Evolutionary conservation across 2,329 filamentous ascomycete species (phyloP).

Genomic region (Fusarium sp.): DNA sequence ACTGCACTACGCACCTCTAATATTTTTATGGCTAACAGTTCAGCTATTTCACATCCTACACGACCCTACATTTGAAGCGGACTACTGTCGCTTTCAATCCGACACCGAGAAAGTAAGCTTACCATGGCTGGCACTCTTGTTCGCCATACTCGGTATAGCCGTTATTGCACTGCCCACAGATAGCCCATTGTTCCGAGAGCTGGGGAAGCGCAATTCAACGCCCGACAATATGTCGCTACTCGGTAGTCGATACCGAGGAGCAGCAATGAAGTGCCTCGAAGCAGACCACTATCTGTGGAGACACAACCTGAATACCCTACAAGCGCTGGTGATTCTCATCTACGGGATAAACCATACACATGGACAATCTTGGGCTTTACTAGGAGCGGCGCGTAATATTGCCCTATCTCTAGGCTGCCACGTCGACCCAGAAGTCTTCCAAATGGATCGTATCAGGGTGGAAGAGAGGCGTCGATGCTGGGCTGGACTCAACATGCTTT

Average conservation of each 20-base stretch:
- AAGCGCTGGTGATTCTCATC: constrained; percentile 23
- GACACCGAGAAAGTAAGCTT: background rate
- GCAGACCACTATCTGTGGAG: constrained; percentile 32
- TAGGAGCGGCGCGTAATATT: constrained; percentile 26
- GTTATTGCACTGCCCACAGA: constrained; percentile 1
- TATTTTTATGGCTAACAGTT: no score
- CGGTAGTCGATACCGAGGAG: constrained; percentile 13
- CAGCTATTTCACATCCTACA: constrained; percentile 6
- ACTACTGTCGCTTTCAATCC: constrained; percentile 1
- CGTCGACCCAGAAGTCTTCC: constrained; percentile 22
- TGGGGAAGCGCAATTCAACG: background rate
- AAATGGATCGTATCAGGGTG: constrained; percentile 14
- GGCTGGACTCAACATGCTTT: constrained; percentile 34
- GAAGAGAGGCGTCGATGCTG: constrained; percentile 34
- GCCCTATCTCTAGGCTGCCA: constrained; percentile 29
- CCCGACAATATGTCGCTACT: constrained; percentile 26
- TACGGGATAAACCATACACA: constrained; percentile 38
- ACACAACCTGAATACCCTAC: constrained; percentile 28
- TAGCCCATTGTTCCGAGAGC: background rate
- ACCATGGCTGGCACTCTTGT: constrained; percentile 1
- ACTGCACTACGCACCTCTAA: no score
- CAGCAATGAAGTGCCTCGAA: constrained; percentile 31
- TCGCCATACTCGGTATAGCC: constrained; percentile 2
- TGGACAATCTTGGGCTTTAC: constrained; percentile 33
- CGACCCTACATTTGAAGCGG: constrained; percentile 1